Evolutionary conservation across 352 stramenopile species (phyloP).

Genomic region (Globisporangium nagaii): DNA sequence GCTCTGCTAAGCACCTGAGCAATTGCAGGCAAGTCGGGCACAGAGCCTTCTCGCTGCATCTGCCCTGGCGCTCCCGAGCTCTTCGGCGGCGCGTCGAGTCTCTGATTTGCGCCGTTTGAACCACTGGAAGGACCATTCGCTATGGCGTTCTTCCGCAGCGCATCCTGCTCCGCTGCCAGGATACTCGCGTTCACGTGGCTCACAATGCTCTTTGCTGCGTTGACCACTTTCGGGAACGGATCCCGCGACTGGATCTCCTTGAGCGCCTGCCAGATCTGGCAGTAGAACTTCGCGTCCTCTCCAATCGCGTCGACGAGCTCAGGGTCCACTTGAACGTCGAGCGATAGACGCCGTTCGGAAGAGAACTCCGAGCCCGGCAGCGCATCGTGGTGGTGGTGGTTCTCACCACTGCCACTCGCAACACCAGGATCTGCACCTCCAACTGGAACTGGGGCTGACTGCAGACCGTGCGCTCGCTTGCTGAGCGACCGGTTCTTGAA

Average conservation of each 20-base stretch:
- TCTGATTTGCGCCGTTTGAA: background rate
- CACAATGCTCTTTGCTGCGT: conserved; percentile 57
- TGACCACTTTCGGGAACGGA: conserved; percentile 71
- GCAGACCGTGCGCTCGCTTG: conserved; percentile 3
- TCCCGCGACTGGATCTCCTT: conserved; percentile 85
- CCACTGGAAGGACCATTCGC: background rate
- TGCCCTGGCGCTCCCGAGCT: conserved; percentile 6
- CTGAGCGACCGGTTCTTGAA: conserved; percentile 50
- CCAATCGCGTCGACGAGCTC: conserved; percentile 36
- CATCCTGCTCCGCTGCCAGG: conserved; percentile 49
- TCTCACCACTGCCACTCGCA: background rate
- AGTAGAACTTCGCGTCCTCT: conserved; percentile 78
- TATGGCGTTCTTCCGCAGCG: conserved; percentile 20
- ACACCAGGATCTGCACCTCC: background rate
- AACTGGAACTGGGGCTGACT: background rate
- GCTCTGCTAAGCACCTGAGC: conserved; percentile 10
- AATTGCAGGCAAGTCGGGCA: conserved; percentile 19
- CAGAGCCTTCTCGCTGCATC: conserved; percentile 36
- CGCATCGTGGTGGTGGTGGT: background rate
- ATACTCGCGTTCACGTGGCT: conserved; percentile 58
- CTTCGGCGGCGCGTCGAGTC: conserved; percentile 9
- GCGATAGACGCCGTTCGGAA: conserved; percentile 1
- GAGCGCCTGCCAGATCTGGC: conserved; percentile 80
- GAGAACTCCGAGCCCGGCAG: background rate
- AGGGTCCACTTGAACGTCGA: conserved; percentile 37